phyloP scores from a whole-genome alignment of 371 early-diverging fungal species.

The Parasitella parasitica region DNA sequence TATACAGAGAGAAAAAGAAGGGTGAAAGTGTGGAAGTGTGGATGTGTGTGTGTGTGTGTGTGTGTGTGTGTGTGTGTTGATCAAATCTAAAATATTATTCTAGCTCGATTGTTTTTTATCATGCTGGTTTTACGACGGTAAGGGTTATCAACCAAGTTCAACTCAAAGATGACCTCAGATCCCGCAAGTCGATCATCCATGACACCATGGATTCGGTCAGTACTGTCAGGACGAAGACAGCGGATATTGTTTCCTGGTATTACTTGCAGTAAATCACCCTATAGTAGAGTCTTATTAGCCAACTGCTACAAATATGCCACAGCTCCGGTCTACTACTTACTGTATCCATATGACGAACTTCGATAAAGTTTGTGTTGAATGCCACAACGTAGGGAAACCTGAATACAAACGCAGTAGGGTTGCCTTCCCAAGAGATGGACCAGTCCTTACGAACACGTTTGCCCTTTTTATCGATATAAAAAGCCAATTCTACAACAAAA shows the following conservation, averaged over 20 bases:
- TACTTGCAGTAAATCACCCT: constrained; percentile 64
- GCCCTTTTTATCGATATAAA: constrained; percentile 84
- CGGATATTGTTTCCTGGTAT: constrained; percentile 64
- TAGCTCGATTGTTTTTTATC: constrained; percentile 20
- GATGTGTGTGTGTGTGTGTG: no score
- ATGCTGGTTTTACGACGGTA: constrained; percentile 21
- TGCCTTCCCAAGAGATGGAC: constrained; percentile 78
- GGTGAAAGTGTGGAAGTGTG: no score
- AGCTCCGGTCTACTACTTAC: constrained; percentile 9
- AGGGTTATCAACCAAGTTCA: constrained; percentile 31
- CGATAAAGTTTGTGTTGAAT: constrained; percentile 85
- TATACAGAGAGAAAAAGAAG: not conserved
- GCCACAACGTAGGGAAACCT: constrained; percentile 84
- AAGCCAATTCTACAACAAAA: constrained; percentile 87
- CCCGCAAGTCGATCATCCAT: constrained; percentile 48
- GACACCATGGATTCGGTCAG: constrained; percentile 55
- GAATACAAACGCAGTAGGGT: constrained; percentile 74
- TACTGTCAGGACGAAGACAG: constrained; percentile 54
- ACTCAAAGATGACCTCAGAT: constrained; percentile 39
- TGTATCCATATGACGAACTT: constrained; percentile 82
- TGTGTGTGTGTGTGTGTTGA: no score
- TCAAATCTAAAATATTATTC: not conserved
- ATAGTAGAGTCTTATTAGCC: not conserved
- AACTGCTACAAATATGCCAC: not conserved
- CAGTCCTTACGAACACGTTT: constrained; percentile 70